Base-by-base conservation (phyloP, 805 yeast genomes). In the Candida succiphila region DNA sequence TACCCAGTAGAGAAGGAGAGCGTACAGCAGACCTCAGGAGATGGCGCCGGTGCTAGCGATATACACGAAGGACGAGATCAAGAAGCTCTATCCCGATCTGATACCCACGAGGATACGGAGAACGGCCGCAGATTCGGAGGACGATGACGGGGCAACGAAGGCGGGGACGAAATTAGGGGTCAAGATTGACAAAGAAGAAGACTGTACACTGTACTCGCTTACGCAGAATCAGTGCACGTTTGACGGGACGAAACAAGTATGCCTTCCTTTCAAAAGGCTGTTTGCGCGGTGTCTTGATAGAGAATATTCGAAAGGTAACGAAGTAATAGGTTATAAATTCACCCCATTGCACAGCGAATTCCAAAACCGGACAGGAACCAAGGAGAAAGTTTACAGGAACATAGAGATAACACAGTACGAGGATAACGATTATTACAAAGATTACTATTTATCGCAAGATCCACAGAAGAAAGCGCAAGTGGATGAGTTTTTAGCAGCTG, bases 21-120 rank as follows among this genome's bases (percentile, higher is more conserved):
- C n/a, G n/a, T n/a, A n/a, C n/a, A n/a, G n/a, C n/a, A n/a, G n/a
- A n/a, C n/a, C n/a, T n/a, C 23, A 21, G n/a, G 14, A 15, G 9
- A 68, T 69, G 75, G 72, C 74, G 0, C 75, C 74, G 2, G 65
- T 69, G 8, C 55, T 71, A n/a, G 70, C 71, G 0, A 61, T 69
- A 2, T 60, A 63, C 31, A 43, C 57, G 3, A 37, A 54, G 20
- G 62, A 56, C 3, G 72, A 67, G 33, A 50, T 61, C 17, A 43
- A 44, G 28, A 38, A 37, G 16, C 33, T 40, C 25, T 52, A 43
- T 31, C 55, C 56, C 1, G 35, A 43, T n/a, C 25, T 49, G 7
- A 47, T 48, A 25, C 51, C 51, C 6, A 47, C 42, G 14, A 29
- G 52, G 8, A 27, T 38, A 22, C 31, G 39, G 7, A 16, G n/a